Evolutionary conservation across 805 yeast genomes (phyloP).

Genomic region (Starmerella roubikii): DNA sequence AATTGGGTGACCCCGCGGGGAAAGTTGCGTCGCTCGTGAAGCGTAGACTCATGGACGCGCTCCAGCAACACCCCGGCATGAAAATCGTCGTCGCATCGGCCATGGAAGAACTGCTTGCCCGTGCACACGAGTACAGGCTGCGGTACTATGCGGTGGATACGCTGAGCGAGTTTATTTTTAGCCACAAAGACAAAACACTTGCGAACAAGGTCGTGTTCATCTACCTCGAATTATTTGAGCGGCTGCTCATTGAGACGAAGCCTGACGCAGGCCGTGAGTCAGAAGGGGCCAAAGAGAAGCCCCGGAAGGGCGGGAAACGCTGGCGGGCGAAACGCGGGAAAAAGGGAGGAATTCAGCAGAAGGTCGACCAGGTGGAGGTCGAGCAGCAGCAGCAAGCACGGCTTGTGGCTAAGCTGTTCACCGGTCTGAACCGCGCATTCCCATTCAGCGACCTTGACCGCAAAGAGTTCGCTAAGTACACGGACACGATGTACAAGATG

Average conservation of each 20-base stretch:
- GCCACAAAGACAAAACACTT: slow-evolving; percentile 58
- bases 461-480: slow-evolving; percentile 52
- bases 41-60: slow-evolving; percentile 58
- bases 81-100: slow-evolving; percentile 65
- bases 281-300: slow-evolving; percentile 19
- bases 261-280: slow-evolving; percentile 26
- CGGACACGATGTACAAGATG: slow-evolving; percentile 73
- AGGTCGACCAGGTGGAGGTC: slow-evolving; percentile 22
- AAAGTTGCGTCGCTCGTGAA: slow-evolving; percentile 85
- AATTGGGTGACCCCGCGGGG: slow-evolving; percentile 83
- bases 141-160: slow-evolving; percentile 80
- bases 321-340: slow-evolving; percentile 62
- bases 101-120: slow-evolving; percentile 65
- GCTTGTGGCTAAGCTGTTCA: slow-evolving; percentile 75
- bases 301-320: slow-evolving; percentile 36
- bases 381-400: slow-evolving; percentile 67
- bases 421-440: slow-evolving; percentile 92
- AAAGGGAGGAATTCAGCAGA: slow-evolving; percentile 36
- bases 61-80: slow-evolving; percentile 95
- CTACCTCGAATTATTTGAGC: slow-evolving; percentile 77
- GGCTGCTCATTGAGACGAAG: slow-evolving; percentile 49
- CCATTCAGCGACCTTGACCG: slow-evolving; percentile 72
- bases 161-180: slow-evolving; percentile 81
- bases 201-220: slow-evolving; percentile 75
- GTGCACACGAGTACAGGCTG: slow-evolving; percentile 65